Percentiles rank a stretch among this genome's conserved stretches.
Evolutionary conservation across 805 yeast species (phyloP).

Genomic region (Ascoidea asiatica): DNA sequence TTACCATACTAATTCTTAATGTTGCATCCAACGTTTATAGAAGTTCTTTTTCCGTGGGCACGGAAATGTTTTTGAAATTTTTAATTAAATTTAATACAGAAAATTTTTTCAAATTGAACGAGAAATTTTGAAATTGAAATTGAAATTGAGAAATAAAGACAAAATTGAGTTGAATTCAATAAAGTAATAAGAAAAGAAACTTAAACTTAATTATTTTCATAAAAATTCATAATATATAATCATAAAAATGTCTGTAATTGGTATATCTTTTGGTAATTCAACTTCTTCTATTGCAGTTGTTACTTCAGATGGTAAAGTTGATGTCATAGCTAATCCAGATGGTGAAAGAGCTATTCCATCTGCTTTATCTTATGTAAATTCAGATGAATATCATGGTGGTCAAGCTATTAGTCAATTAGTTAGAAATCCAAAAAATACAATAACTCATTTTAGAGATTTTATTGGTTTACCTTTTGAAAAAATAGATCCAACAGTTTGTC

Average conservation of each 20-base stretch:
- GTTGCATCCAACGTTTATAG: too few species aligned
- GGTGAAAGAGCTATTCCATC: conserved; percentile 98
- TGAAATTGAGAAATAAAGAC: too few species aligned
- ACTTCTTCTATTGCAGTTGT: conserved; percentile 90
- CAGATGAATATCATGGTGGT: conserved; percentile 93
- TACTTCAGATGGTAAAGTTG: conserved; percentile 76
- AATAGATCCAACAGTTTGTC: conserved; percentile 52
- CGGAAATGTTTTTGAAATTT: too few species aligned
- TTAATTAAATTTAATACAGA: too few species aligned
- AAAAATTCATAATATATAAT: too few species aligned
- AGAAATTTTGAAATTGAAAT: too few species aligned
- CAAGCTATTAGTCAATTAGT: conserved; percentile 89
- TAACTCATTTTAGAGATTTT: conserved; percentile 86
- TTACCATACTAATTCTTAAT: too few species aligned
- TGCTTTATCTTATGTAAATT: conserved; percentile 80
- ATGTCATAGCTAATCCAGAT: conserved; percentile 97
- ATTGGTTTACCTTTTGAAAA: conserved; percentile 64
- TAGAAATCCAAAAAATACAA: conserved; percentile 80
- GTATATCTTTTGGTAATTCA: conserved; percentile 94
- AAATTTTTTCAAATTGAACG: too few species aligned
- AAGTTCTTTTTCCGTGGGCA: too few species aligned
- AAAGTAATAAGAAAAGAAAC: too few species aligned
- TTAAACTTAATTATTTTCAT: too few species aligned
- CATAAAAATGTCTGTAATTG: conserved; percentile 43
- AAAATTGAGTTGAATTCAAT: too few species aligned